Evolutionary conservation across 768 basidiomycete genomes (phyloP).

Genomic region (Collybiopsis luxurians): DNA sequence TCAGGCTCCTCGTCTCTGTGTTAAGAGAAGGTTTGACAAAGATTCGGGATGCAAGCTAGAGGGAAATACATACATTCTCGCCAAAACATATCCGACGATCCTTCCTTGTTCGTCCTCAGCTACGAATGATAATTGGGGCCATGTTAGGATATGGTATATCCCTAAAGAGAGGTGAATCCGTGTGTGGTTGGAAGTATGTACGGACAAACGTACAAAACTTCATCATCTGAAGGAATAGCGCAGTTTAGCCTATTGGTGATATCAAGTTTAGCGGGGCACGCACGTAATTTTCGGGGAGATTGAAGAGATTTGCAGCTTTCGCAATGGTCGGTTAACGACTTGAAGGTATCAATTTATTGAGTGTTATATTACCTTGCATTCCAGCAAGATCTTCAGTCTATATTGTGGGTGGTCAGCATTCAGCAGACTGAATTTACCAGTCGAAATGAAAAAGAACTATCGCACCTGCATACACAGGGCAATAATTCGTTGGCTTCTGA

Average conservation of each 20-base stretch:
- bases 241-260: not conserved
- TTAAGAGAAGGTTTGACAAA: not conserved
- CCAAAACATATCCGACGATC: conserved; percentile 92
- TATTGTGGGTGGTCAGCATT: conserved; percentile 7
- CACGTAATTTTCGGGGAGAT: conserved; percentile 89
- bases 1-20: conserved; percentile 42
- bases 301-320: conserved; percentile 81
- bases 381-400: conserved; percentile 86
- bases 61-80: conserved; percentile 71
- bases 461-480: not conserved
- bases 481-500: conserved; percentile 8
- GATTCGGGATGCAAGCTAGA: not conserved
- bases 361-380: conserved; percentile 55
- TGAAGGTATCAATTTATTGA: not conserved
- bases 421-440: not conserved
- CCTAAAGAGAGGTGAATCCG: conserved; percentile 42
- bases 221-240: conserved; percentile 32
- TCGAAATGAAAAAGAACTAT: not conserved
- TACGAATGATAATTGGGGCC: conserved; percentile 93
- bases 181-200: not conserved
- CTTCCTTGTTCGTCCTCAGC: conserved; percentile 87
- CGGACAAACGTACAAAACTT: conserved; percentile 71
- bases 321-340: not conserved
- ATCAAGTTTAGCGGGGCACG: not conserved
- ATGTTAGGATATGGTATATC: conserved; percentile 86